Evolutionary conservation across 257 asterid genomes (phyloP).

Genomic region (Marsdenia floribunda): DNA sequence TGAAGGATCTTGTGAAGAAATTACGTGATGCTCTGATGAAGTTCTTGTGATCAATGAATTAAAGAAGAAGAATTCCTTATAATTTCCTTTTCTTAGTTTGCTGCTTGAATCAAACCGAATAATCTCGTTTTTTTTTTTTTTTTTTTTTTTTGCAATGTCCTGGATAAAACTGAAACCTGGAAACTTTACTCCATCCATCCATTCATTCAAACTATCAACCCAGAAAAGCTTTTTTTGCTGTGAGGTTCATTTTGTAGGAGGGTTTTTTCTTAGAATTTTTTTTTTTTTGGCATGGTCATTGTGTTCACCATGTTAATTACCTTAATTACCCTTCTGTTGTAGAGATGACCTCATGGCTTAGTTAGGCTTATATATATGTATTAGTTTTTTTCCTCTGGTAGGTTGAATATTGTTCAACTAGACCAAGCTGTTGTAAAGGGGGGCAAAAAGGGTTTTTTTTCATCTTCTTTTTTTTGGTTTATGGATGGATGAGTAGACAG

Average conservation of each 20-base stretch:
- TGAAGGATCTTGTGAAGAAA: constrained; percentile 28
- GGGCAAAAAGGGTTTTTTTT: constrained; percentile 1
- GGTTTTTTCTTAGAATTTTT: neutral
- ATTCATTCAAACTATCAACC: neutral
- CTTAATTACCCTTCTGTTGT: constrained; percentile 18
- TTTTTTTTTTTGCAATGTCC: neutral
- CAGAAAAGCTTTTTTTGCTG: constrained; percentile 10
- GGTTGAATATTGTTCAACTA: neutral
- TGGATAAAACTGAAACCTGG: neutral
- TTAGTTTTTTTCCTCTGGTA: neutral
- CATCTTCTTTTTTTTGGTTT: neutral
- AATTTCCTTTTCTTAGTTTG: neutral
- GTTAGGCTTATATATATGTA: neutral
- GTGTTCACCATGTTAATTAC: constrained; percentile 9
- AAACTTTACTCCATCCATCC: constrained; percentile 2
- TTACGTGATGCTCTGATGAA: constrained; percentile 12
- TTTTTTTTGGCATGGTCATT: constrained; percentile 17
- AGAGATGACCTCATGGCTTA: constrained; percentile 15
- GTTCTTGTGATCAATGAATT: constrained; percentile 7
- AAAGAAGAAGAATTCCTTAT: neutral
- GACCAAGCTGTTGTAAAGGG: neutral
- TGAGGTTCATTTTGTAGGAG: constrained; percentile 21
- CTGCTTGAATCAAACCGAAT: constrained; percentile 1
- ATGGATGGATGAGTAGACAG: constrained; percentile 2
- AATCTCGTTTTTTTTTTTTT: neutral